These are phyloP conservation scores for Durotheca rogersii DNA, from an alignment of 495 filamentous ascomycete species.

Conservation along the genomic window DNA sequence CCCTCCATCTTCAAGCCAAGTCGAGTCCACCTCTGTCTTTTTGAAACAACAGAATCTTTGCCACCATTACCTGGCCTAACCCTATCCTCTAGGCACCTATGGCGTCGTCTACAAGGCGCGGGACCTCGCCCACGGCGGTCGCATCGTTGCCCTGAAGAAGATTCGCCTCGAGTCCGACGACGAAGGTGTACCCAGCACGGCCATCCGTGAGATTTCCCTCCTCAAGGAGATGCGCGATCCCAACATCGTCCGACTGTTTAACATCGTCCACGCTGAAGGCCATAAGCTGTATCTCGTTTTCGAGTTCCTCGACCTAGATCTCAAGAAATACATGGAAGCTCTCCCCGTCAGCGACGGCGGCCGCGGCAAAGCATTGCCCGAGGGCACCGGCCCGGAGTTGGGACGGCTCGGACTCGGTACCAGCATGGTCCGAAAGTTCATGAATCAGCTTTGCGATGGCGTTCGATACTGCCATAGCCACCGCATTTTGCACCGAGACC, in stretches of 20 bases:
- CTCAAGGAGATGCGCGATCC: constrained; percentile 97
- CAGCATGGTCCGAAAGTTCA: constrained; percentile 95
- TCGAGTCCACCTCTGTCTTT: not conserved
- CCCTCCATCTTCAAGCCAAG: no score
- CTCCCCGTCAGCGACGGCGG: constrained; percentile 88
- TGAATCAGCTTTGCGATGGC: constrained; percentile 89
- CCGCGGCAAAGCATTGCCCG: constrained; percentile 81
- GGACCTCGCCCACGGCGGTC: constrained; percentile 72
- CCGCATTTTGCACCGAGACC: constrained; percentile 88
- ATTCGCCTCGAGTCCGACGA: constrained; percentile 97
- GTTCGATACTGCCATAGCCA: constrained; percentile 96
- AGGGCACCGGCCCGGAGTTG: constrained; percentile 67
- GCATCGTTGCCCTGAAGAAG: constrained; percentile 95
- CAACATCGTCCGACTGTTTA: constrained; percentile 87
- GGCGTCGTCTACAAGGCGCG: constrained; percentile 92
- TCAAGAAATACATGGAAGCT: constrained; percentile 99
- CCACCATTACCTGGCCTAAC: constrained; percentile 1
- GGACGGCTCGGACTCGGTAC: constrained; percentile 77
- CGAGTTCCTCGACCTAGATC: constrained; percentile 89
- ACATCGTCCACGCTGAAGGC: constrained; percentile 95
- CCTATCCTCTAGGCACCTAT: constrained; percentile 67
- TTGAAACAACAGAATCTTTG: not conserved
- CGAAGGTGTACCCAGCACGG: constrained; percentile 94
- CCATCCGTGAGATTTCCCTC: constrained; percentile 94
- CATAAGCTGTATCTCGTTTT: constrained; percentile 96